Percentiles rank a stretch among this genome's conserved stretches.
Conservation (phyloP, 257 asterid genomes). For the Ocimum tenuiflorum region DNA sequence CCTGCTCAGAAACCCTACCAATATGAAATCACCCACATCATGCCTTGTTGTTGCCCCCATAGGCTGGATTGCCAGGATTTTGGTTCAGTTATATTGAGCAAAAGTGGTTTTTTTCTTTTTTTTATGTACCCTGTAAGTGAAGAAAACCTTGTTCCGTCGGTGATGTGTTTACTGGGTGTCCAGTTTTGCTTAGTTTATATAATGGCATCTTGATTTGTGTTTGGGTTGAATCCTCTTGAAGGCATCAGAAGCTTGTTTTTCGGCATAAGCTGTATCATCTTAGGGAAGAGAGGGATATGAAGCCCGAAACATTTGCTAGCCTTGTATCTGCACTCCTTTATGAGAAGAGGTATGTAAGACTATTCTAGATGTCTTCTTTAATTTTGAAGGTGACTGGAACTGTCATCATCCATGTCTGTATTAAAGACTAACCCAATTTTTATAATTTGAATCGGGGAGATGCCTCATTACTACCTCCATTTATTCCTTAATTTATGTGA, state of each 20-base stretch:
- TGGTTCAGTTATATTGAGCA: not conserved
- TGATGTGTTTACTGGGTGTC: not conserved
- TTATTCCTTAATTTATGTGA: not conserved
- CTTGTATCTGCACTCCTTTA: conserved; percentile 85
- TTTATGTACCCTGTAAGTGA: not conserved
- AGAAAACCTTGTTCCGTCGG: not conserved
- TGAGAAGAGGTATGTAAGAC: conserved; percentile 65
- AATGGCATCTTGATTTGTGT: conserved; percentile 6
- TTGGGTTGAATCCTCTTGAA: conserved; percentile 23
- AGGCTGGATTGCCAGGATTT: not conserved
- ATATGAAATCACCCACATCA: not conserved
- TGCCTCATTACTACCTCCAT: too few species aligned
- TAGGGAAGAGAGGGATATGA: conserved; percentile 95
- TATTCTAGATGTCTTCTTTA: not conserved
- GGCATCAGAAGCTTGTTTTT: conserved; percentile 77
- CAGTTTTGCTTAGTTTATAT: not conserved
- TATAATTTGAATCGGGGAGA: not conserved
- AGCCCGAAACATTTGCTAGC: conserved; percentile 96
- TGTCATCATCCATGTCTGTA: not conserved
- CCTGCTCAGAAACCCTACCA: too few species aligned
- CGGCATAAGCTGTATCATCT: conserved; percentile 85
- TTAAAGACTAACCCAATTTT: not conserved
- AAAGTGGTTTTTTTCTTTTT: not conserved
- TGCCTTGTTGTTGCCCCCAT: not conserved
- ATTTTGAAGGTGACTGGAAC: conserved; percentile 3